Conservation (phyloP, 192 early-diverging fungal species). For the Geosiphon pyriformis region DNA sequence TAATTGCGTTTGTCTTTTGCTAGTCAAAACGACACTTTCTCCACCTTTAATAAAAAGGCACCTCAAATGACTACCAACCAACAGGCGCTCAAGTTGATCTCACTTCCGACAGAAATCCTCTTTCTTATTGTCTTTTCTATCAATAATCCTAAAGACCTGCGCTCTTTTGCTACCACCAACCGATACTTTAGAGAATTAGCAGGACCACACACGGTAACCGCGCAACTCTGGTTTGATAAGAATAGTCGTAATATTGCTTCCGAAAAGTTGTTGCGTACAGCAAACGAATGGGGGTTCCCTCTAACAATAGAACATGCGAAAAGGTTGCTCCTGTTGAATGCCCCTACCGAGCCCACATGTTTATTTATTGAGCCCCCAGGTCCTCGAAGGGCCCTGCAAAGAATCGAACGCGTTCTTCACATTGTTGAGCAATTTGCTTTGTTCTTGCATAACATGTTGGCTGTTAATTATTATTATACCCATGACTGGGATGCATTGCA, state of each 20-base stretch:
- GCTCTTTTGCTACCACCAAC: conserved; percentile 13
- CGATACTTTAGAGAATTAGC: conserved; percentile 13
- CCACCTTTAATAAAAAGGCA: no score
- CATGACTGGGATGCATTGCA: conserved; percentile 23
- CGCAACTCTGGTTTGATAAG: conserved; percentile 20
- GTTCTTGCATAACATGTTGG: conserved; percentile 23
- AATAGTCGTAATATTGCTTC: conserved; percentile 13
- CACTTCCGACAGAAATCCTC: conserved; percentile 23
- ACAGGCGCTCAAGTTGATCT: conserved; percentile 1
- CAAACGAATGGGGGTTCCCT: conserved; percentile 23
- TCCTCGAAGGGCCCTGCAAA: conserved; percentile 9
- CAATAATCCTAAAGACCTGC: conserved; percentile 23
- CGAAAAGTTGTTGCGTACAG: conserved; percentile 3
- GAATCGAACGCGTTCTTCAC: conserved; percentile 16
- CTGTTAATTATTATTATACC: conserved; percentile 21
- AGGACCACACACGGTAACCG: conserved; percentile 21
- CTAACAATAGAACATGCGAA: conserved; percentile 19
- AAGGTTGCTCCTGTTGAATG: conserved; percentile 3
- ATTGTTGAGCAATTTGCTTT: conserved; percentile 20
- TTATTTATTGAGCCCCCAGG: conserved; percentile 9
- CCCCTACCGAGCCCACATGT: conserved; percentile 12
- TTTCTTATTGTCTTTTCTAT: conserved; percentile 22
- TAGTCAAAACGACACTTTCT: no score
- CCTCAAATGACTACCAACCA: no score
- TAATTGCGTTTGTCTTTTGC: no score